phyloP scores from a whole-genome alignment of 345 rosid species.

The Citrus unshiu region DNA sequence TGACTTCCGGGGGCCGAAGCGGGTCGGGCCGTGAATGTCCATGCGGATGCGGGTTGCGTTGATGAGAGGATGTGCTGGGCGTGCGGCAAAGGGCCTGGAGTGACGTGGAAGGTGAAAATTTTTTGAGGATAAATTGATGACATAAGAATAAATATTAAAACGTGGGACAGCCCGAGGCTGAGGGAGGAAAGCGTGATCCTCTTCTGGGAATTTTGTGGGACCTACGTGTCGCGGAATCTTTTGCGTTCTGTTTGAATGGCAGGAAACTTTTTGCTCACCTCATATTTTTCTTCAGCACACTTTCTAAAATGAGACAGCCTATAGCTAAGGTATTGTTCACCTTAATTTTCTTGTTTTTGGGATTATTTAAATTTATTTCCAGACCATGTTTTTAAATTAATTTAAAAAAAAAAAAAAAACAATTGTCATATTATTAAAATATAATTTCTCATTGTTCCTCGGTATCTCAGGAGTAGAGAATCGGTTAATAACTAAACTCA shows the following conservation, averaged over 20 bases:
- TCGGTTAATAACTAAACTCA: too few relatives aligned
- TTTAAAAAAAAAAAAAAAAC: too few relatives aligned
- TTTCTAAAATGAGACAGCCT: too few relatives aligned
- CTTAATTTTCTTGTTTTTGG: too few relatives aligned
- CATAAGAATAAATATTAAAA: background rate
- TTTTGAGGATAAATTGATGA: background rate
- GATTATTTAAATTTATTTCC: too few relatives aligned
- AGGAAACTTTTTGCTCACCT: too few relatives aligned
- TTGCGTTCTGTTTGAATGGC: background rate
- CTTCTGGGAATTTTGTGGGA: background rate
- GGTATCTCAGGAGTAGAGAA: too few relatives aligned
- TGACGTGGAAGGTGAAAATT: constrained; percentile 8
- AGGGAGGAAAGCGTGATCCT: background rate
- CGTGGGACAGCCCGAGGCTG: background rate
- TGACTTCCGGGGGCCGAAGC: constrained; percentile 26
- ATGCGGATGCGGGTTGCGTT: constrained; percentile 12
- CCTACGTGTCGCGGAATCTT: background rate
- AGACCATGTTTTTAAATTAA: too few relatives aligned
- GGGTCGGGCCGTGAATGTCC: constrained; percentile 36
- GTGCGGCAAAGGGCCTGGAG: background rate
- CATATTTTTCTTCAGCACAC: too few relatives aligned
- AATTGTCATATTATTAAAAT: too few relatives aligned
- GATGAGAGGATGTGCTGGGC: background rate
- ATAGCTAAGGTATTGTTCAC: too few relatives aligned
- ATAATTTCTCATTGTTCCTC: too few relatives aligned